Base-by-base conservation (phyloP, 177 flowering plant species). In the Vitis hybrid region DNA sequence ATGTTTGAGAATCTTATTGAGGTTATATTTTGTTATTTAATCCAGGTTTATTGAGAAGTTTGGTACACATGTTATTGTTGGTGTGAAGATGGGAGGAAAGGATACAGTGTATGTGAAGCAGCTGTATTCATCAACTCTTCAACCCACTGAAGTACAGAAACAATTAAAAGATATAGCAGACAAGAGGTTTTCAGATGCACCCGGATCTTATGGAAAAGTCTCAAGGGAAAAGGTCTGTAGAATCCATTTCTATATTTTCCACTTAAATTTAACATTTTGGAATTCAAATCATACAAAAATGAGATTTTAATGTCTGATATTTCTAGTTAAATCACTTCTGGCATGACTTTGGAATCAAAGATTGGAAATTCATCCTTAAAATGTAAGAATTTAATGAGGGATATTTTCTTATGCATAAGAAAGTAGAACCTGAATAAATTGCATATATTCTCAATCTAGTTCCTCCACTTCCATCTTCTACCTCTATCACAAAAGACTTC, bases 21-120 rank as follows among this genome's bases (percentile, higher is more conserved):
- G 3, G 41, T 32, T 32, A 32, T 32, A 32, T 4, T 32, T 32
- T 32, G 41, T 32, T 32, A 32, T 32, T 32, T 5, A n/a, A 52
- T 75, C 56, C 87, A 92, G 97, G 84, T 92, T 92, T 74, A 89
- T 92, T 68, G 87, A 84, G 12, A 86, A 75, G 77, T 92, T 78
- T 82, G 98, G 98, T 49, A 92, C 98, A 55, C 98, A 92, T 79
- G 73, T 90, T 61, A 78, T 91, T 66, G 93, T 88, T 61, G 90
- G 96, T 30, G 78, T 92, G 54, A 92, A 91, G 74, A 91, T 92
- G 87, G 98, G 98, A 15, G 98, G 98, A 48, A 92, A 91, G 72
- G 97, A 92, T 84, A 84, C 86, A 11, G 75, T 92, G 20, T 86
- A 84, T 83, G 76, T 81, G 76, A 92, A 87, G 81, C 98, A 92